These are phyloP conservation scores for Eucalyptus curtisii DNA, from an alignment of 345 rosid species.

Conservation along the genomic window DNA sequence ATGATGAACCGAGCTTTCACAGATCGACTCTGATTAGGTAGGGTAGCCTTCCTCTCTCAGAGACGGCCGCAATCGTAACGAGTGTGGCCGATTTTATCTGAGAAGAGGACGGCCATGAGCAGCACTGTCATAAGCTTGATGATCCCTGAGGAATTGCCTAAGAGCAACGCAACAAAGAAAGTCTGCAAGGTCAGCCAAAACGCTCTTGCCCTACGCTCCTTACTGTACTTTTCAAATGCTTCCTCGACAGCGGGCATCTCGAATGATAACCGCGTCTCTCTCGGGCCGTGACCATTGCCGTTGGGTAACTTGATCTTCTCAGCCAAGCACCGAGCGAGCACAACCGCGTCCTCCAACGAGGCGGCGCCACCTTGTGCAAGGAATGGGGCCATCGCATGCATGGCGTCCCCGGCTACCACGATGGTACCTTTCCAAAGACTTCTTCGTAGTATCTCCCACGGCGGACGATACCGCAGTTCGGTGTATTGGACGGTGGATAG, in stretches of 20 bases:
- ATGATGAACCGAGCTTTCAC: neutral
- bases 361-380: conserved; percentile 21
- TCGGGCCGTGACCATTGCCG: neutral
- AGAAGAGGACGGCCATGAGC: conserved; percentile 9
- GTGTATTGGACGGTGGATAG: neutral
- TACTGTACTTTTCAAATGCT: neutral
- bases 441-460: neutral
- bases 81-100: conserved; percentile 11
- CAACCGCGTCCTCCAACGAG: conserved; percentile 12
- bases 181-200: conserved; percentile 25
- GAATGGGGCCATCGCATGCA: conserved; percentile 26
- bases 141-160: conserved; percentile 2
- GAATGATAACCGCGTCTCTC: neutral
- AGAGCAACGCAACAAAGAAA: conserved; percentile 16
- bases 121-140: neutral
- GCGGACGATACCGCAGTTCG: conserved; percentile 4
- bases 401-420: conserved; percentile 21
- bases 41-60: neutral
- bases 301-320: neutral
- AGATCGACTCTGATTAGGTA: neutral
- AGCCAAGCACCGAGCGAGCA: conserved; percentile 5
- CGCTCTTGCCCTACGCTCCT: neutral
- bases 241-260: neutral
- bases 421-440: neutral
- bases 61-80: conserved; percentile 23